Evolutionary conservation across 1,139 yeast genomes (phyloP), one percentile per base, ranked within the genome.

Genomic region (Pichia sp.): DNA sequence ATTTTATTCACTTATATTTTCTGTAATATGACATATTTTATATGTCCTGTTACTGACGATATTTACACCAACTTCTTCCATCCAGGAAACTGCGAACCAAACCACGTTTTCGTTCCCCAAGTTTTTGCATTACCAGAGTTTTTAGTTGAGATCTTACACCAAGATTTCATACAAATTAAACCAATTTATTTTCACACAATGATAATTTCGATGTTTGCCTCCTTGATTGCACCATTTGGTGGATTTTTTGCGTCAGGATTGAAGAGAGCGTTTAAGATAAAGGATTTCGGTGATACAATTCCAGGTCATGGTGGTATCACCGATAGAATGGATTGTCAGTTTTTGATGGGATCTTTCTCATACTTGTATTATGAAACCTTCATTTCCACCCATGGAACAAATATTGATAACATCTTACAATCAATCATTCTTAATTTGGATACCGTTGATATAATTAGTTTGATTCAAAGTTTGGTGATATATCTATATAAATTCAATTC

Each of bases 281-380:
- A 86, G 65, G 95, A 86, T 64, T 86, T 86, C 59, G 95, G 95
- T 49, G 90, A 85, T 60, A 85, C 95, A 26, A 86, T 86, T 52
- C 95, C 95, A 9, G 99, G 99, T 36, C 99, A 92, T 61, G 99
- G 99, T 50, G 99, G 99, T 53, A 81, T 92, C 53, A 90, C 97
- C 33, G 99, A 92, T 64, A 78, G 99, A 67, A 83, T 92, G 72
- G 99, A 92, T 67, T 92, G 99, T 66, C 98, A 92, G 66, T 92
- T 92, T 62, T 71, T 92, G 55, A 92, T 92, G 97, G 99, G 98
- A 9, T 87, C 95, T 38, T 92, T 92, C 62, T 77, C 94, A 39
- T 90, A 88, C 62, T 73, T 92, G 53, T 92, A 92, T 69, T 90
- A 83, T 64, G 97, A 90, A 65, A 85, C 96, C 2, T 92, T 92